phyloP scores from a whole-genome alignment of 768 basidiomycete species.

The Phanerochaete sordida region DNA sequence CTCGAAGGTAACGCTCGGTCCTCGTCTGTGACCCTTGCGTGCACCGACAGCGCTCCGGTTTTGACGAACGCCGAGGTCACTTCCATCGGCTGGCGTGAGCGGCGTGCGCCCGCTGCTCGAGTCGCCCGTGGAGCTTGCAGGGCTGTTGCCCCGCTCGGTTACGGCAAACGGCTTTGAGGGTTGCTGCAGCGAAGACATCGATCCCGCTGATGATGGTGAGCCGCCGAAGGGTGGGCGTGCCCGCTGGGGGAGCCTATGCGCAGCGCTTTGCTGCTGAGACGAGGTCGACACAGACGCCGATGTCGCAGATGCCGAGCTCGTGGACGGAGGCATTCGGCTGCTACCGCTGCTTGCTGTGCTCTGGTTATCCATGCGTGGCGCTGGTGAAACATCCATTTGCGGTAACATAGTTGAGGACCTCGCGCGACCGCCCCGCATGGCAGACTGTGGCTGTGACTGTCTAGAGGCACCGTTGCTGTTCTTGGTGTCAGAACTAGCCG shows the following conservation, averaged over 20 bases:
- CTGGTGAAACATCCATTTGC: conserved; percentile 4
- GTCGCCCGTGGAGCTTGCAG: conserved; percentile 82
- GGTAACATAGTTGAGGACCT: conserved; percentile 7
- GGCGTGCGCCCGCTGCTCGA: conserved; percentile 77
- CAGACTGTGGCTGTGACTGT: background rate
- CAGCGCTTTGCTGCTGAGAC: background rate
- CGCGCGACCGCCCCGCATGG: background rate
- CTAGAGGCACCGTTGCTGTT: background rate
- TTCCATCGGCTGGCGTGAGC: conserved; percentile 75
- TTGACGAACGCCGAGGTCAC: conserved; percentile 41
- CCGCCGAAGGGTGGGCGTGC: background rate
- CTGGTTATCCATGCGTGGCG: background rate
- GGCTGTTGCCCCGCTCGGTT: conserved; percentile 53
- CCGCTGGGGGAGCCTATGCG: conserved; percentile 6
- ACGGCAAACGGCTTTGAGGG: conserved; percentile 54
- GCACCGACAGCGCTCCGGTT: conserved; percentile 16
- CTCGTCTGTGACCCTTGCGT: conserved; percentile 39
- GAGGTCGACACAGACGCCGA: background rate
- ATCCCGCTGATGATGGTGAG: conserved; percentile 1
- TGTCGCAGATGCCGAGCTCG: background rate
- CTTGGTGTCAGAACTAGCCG: conserved; percentile 4
- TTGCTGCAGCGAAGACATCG: conserved; percentile 3
- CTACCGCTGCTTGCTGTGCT: background rate
- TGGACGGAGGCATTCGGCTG: conserved; percentile 7
- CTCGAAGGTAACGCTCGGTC: conserved; percentile 65